These are phyloP conservation scores for Vinca major DNA, from an alignment of 305 asterid species.

Conservation along the genomic window DNA sequence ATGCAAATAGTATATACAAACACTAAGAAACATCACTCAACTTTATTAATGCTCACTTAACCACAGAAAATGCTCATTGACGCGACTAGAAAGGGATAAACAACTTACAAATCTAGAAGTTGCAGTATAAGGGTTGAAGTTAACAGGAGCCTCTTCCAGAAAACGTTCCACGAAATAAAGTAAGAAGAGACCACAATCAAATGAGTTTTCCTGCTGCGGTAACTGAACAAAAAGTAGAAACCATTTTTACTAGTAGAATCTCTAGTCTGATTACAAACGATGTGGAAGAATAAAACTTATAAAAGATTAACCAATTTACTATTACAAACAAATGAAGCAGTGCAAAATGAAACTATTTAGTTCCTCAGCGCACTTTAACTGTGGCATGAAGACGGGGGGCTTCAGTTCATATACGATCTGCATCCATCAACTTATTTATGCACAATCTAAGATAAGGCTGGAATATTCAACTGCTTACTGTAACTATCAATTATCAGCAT, in stretches of 20 bases:
- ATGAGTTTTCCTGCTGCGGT: slow-evolving; percentile 80
- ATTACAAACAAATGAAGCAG: not conserved
- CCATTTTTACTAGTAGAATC: slow-evolving; percentile 1
- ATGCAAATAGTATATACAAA: not conserved
- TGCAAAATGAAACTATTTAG: not conserved
- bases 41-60: not conserved
- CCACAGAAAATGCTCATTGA: not conserved
- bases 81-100: too few species aligned
- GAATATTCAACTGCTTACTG: not conserved
- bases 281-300: not conserved
- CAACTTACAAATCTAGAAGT: slow-evolving; percentile 47
- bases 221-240: slow-evolving; percentile 39
- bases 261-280: not conserved
- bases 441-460: too few species aligned
- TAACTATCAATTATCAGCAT: not conserved
- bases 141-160: slow-evolving; percentile 42
- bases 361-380: not conserved
- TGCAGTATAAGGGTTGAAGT: slow-evolving; percentile 24
- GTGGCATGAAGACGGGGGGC: not conserved
- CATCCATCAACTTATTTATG: not conserved
- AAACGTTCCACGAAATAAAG: slow-evolving; percentile 79
- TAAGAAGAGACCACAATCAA: slow-evolving; percentile 86
- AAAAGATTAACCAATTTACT: not conserved
- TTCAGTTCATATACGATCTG: not conserved
- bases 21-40: not conserved